A percentile compares a stretch with the other conserved stretches of the same genome.
These are phyloP conservation scores for Apiotrichum gamsii DNA, from an alignment of 1,284 basidiomycete species.

Conservation along the genomic window DNA sequence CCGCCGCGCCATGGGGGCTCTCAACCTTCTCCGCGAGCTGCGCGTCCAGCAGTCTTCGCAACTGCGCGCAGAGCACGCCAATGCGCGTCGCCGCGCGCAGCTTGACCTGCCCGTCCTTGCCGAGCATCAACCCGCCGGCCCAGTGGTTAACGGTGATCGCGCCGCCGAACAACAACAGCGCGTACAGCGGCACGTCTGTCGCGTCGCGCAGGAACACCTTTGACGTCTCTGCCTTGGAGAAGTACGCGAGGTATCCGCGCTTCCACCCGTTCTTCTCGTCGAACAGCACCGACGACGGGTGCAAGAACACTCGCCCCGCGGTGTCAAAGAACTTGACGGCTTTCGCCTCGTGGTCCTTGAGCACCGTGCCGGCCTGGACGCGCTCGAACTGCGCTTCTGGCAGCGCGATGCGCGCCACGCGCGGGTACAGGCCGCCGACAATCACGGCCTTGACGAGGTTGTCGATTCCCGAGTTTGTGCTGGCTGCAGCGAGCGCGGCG, in stretches of 20 bases:
- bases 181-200: slow-evolving; percentile 82
- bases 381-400: slow-evolving; percentile 75
- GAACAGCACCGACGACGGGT: slow-evolving; percentile 81
- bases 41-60: slow-evolving; percentile 68
- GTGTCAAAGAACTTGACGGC: slow-evolving; percentile 73
- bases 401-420: slow-evolving; percentile 66
- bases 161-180: slow-evolving; percentile 76
- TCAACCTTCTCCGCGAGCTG: slow-evolving; percentile 56
- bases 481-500: slow-evolving; percentile 50
- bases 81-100: slow-evolving; percentile 80
- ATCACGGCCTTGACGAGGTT: slow-evolving; percentile 76
- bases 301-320: slow-evolving; percentile 50
- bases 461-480: slow-evolving; percentile 56
- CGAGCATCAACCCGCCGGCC: slow-evolving; percentile 66
- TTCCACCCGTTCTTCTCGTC: slow-evolving; percentile 60
- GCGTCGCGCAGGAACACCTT: slow-evolving; percentile 84
- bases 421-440: slow-evolving; percentile 75
- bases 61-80: slow-evolving; percentile 79
- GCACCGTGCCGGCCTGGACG: slow-evolving; percentile 69
- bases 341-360: slow-evolving; percentile 71
- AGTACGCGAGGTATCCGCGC: slow-evolving; percentile 72
- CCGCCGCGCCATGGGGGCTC: slow-evolving; percentile 45
- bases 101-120: slow-evolving; percentile 54
- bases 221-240: slow-evolving; percentile 72
- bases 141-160: slow-evolving; percentile 71